Conservation (phyloP, 2,329 filamentous ascomycete species). For the Cordyceps tenuipes region DNA sequence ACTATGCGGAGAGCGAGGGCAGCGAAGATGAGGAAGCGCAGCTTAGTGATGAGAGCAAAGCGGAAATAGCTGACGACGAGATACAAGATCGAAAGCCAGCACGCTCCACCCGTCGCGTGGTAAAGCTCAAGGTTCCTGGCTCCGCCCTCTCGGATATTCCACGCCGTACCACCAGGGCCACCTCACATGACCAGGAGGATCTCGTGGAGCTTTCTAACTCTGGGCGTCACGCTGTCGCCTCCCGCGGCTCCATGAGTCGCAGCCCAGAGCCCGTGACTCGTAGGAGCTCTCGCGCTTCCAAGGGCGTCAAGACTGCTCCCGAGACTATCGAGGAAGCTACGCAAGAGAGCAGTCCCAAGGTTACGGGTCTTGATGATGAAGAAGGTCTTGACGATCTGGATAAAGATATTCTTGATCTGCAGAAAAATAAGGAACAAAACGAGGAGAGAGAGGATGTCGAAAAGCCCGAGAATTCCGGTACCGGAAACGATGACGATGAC, state of each 20-base stretch:
- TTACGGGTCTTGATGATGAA: slow-evolving; percentile 17
- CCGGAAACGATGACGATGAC: slow-evolving; percentile 29
- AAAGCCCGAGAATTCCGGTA: slow-evolving; percentile 17
- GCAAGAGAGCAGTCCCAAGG: slow-evolving; percentile 39
- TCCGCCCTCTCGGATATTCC: slow-evolving; percentile 22
- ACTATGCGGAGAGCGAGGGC: slow-evolving; percentile 41
- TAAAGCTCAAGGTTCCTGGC: slow-evolving; percentile 37
- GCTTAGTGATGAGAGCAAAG: slow-evolving; percentile 20
- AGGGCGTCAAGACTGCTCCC: slow-evolving; percentile 41
- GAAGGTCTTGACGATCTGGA: slow-evolving; percentile 28
- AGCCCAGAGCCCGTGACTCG: slow-evolving; percentile 45
- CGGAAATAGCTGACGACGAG: slow-evolving; percentile 23
- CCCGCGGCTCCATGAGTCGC: slow-evolving; percentile 43
- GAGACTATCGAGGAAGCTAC: slow-evolving; percentile 44
- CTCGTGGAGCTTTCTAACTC: slow-evolving; percentile 53
- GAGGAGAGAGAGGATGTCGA: slow-evolving; percentile 22
- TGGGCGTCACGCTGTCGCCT: slow-evolving; percentile 45
- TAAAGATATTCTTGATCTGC: slow-evolving; percentile 28
- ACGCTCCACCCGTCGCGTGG: slow-evolving; percentile 28
- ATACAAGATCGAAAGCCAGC: slow-evolving; percentile 17
- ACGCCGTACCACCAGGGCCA: slow-evolving; percentile 43
- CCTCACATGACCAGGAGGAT: slow-evolving; percentile 46
- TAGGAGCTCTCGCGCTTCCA: slow-evolving; percentile 41
- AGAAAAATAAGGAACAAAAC: slow-evolving; percentile 20
- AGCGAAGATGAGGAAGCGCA: slow-evolving; percentile 33